A percentile compares a stretch with the other conserved stretches of the same genome.
Evolutionary conservation across 1,284 basidiomycete genomes (phyloP).

Genomic region (Laetiporus sulphureus): DNA sequence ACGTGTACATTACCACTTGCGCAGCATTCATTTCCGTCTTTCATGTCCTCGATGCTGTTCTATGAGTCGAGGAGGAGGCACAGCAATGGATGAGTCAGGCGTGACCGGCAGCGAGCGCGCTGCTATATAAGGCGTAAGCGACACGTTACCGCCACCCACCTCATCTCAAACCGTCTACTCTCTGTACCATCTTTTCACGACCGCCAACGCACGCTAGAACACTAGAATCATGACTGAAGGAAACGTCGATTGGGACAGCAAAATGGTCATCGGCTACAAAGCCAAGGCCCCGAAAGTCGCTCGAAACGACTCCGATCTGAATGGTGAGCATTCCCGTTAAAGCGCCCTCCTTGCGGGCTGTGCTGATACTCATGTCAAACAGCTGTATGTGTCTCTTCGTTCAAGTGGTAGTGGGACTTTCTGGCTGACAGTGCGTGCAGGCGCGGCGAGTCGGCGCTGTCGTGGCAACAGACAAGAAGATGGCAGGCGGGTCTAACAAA

Average conservation of each 20-base stretch:
- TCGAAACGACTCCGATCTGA: slow-evolving; percentile 62
- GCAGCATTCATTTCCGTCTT: neutral
- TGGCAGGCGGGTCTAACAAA: slow-evolving; percentile 62
- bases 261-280: slow-evolving; percentile 74
- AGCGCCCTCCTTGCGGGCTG: neutral
- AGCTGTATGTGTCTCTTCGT: slow-evolving; percentile 39
- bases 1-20: neutral
- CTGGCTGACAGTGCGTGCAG: slow-evolving; percentile 28
- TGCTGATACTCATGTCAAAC: slow-evolving; percentile 11
- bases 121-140: slow-evolving; percentile 17
- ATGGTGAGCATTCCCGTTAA: slow-evolving; percentile 44
- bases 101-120: slow-evolving; percentile 6
- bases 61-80: neutral
- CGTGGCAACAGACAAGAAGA: slow-evolving; percentile 75
- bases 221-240: slow-evolving; percentile 16
- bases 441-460: slow-evolving; percentile 67
- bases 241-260: slow-evolving; percentile 62
- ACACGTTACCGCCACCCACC: slow-evolving; percentile 9
- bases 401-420: neutral
- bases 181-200: no score
- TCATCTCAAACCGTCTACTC: no score
- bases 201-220: slow-evolving; percentile 3
- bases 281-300: slow-evolving; percentile 64
- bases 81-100: slow-evolving; percentile 7
- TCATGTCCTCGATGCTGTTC: neutral